phyloP scores from a whole-genome alignment of 129 eudicot species.

The Chrysanthemum lavandulifolium region DNA sequence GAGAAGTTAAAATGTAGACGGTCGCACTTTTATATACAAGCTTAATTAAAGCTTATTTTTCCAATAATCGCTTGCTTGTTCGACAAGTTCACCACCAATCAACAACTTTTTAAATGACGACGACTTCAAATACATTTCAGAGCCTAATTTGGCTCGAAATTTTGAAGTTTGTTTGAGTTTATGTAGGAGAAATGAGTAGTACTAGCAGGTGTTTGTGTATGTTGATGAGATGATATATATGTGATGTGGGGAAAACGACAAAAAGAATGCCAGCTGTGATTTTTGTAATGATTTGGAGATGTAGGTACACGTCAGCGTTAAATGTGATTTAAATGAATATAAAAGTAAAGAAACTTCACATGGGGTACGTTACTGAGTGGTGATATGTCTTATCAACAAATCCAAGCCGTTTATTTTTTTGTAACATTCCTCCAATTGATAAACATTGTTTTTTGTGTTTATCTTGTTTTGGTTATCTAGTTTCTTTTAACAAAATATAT shows the following conservation, averaged over 20 bases:
- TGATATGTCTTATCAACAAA: conserved; percentile 6
- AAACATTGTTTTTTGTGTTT: conserved; percentile 14
- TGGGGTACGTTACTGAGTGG: conserved; percentile 32
- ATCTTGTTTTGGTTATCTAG: background rate
- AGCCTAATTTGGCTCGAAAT: conserved; percentile 44
- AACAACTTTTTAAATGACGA: conserved; percentile 41
- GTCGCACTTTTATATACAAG: too few relatives aligned
- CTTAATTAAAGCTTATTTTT: conserved; percentile 17
- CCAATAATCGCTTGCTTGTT: conserved; percentile 19
- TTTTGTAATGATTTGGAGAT: conserved; percentile 28
- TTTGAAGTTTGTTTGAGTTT: too few relatives aligned
- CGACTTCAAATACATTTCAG: conserved; percentile 60
- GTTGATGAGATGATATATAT: background rate
- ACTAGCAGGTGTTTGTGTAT: background rate
- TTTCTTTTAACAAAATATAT: too few relatives aligned
- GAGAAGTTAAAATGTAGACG: too few relatives aligned
- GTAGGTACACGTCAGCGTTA: conserved; percentile 26
- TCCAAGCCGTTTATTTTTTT: conserved; percentile 17
- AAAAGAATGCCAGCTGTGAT: conserved; percentile 24
- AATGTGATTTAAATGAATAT: too few relatives aligned
- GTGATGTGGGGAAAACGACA: conserved; percentile 25
- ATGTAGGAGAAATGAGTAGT: background rate
- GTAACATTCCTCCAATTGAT: conserved; percentile 6
- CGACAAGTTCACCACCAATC: conserved; percentile 58
- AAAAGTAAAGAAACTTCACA: conserved; percentile 18